Percentiles rank a stretch among this genome's conserved stretches.
phyloP scores from a whole-genome alignment of 2,329 filamentous ascomycete genomes.

The Monilinia laxa region DNA sequence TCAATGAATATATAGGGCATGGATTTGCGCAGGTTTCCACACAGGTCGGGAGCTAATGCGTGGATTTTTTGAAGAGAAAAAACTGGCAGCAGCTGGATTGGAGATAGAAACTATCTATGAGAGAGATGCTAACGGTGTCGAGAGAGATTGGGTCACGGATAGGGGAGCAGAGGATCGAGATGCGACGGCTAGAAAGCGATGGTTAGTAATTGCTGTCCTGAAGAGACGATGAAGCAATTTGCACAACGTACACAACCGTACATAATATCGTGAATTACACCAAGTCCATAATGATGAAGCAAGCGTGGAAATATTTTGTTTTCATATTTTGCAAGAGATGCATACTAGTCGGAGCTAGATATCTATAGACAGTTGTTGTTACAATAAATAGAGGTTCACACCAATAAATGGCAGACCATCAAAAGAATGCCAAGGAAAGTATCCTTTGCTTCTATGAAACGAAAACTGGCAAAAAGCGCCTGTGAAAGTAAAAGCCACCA shows the following conservation, averaged over 20 bases:
- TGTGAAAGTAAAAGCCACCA: background rate
- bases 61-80: constrained; percentile 58
- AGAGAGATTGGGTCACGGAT: constrained; percentile 61
- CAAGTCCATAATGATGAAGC: background rate
- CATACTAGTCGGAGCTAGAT: background rate
- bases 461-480: background rate
- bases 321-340: background rate
- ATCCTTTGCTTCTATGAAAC: background rate
- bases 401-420: constrained; percentile 13
- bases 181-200: constrained; percentile 62
- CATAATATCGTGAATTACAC: background rate
- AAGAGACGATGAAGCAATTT: constrained; percentile 32
- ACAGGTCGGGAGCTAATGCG: constrained; percentile 65
- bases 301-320: background rate
- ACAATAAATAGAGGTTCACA: constrained; percentile 12
- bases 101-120: constrained; percentile 67
- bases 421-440: background rate
- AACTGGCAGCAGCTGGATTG: constrained; percentile 51
- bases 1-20: constrained; percentile 43
- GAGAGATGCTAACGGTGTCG: constrained; percentile 62
- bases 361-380: background rate
- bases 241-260: background rate
- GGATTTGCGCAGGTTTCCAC: constrained; percentile 71
- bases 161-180: constrained; percentile 62
- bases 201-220: constrained; percentile 63